phyloP scores from a whole-genome alignment of 2,329 filamentous ascomycete genomes.

The Microcyclosporella mali region DNA sequence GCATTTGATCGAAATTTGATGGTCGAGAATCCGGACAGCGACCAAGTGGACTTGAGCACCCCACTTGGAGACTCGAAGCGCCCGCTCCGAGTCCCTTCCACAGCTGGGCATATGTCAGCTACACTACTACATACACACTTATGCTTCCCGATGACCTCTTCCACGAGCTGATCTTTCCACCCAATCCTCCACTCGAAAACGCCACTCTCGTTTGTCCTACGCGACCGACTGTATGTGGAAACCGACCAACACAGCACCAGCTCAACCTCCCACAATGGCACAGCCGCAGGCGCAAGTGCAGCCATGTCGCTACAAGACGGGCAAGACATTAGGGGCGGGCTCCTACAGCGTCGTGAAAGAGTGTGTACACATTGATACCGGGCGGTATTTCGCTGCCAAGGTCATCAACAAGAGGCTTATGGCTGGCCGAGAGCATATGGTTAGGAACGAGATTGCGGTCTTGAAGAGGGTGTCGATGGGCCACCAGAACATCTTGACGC shows the following conservation, averaged over 20 bases:
- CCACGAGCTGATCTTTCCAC: too few relatives aligned
- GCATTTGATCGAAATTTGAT: too few relatives aligned
- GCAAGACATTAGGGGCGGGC: conserved; percentile 92
- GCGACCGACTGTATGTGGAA: not conserved
- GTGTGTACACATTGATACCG: conserved; percentile 96
- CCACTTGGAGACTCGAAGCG: too few relatives aligned
- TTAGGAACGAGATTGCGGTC: conserved; percentile 96
- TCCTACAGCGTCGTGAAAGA: conserved; percentile 99
- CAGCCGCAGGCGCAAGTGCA: conserved; percentile 58
- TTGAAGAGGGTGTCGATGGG: conserved; percentile 98
- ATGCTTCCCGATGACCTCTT: not conserved
- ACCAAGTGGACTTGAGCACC: too few relatives aligned
- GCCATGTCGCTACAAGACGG: conserved; percentile 96
- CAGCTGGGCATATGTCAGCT: too few relatives aligned
- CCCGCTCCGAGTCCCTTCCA: too few relatives aligned
- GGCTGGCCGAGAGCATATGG: conserved; percentile 97
- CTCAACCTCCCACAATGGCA: conserved; percentile 13
- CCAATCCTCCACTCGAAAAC: too few relatives aligned
- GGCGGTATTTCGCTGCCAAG: conserved; percentile 96
- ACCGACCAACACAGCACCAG: conserved; percentile 1
- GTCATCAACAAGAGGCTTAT: conserved; percentile 99
- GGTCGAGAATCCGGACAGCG: too few relatives aligned
- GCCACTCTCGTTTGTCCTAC: too few relatives aligned
- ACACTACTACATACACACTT: too few relatives aligned
- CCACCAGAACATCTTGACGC: conserved; percentile 92